These are phyloP conservation scores for Dictyostelium capitatum DNA, from an alignment of 78 protist genomes.

Conservation along the genomic window DNA sequence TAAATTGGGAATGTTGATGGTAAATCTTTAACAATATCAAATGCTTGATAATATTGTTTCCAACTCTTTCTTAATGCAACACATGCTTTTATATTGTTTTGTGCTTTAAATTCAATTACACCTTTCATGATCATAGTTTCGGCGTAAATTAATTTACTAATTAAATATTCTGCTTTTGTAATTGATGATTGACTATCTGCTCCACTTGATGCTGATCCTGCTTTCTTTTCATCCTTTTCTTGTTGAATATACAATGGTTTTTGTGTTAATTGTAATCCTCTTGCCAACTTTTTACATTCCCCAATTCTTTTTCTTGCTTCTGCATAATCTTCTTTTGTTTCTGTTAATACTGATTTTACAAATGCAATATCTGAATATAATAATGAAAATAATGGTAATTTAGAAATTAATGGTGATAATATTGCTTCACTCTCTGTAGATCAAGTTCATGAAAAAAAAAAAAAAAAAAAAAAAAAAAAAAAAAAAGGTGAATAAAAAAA, in stretches of 20 bases:
- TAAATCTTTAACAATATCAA: conserved; percentile 7
- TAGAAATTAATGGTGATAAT: background rate
- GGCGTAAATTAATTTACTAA: conserved; percentile 57
- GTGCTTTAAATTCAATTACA: conserved; percentile 74
- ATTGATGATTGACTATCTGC: conserved; percentile 5
- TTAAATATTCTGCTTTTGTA: conserved; percentile 73
- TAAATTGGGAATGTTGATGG: conserved; percentile 69
- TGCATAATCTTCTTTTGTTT: conserved; percentile 63
- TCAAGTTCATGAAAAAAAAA: background rate
- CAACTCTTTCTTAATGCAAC: conserved; percentile 50
- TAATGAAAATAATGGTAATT: conserved; percentile 56
- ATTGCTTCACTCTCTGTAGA: conserved; percentile 51
- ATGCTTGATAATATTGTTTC: conserved; percentile 71
- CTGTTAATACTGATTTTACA: conserved; percentile 63
- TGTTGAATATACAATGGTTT: conserved; percentile 70
- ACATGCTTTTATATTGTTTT: conserved; percentile 66
- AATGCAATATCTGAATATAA: conserved; percentile 71
- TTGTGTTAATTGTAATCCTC: conserved; percentile 64
- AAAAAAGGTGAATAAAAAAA: background rate
- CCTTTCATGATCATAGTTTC: conserved; percentile 78
- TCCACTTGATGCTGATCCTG: conserved; percentile 6
- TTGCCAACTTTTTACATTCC: conserved; percentile 49
- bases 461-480: background rate
- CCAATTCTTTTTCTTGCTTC: conserved; percentile 61
- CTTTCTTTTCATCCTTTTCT: conserved; percentile 72